Evolutionary conservation across 192 early-diverging fungal species (phyloP), one percentile per base, ranked within the genome.

Genomic region (Coemansia umbellata): DNA sequence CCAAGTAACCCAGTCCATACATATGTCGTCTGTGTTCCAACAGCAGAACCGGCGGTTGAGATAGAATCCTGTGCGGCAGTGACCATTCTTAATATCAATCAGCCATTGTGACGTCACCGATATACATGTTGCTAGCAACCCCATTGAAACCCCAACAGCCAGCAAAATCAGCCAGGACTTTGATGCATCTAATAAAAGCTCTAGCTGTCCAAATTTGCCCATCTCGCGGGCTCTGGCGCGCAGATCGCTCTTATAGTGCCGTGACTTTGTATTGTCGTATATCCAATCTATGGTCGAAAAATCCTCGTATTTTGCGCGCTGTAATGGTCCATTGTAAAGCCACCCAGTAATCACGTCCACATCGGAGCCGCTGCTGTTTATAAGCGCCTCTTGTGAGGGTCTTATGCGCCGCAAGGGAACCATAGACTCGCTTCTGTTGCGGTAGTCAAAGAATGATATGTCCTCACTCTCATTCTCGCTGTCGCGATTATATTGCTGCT

Each of bases 21-120:
- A 85, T 47, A 60, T 78, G 77, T 75, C 78, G 68, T 84, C 77
- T 17, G 80, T 65, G 36, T 76, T 83, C 85, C 80, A 85, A 74
- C 94, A 98, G 67, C 95, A 96, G 54, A 91, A 91, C 54, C 82
- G 79, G 18, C 82, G 81, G 74, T 87, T 89, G 23, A 91, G 71
- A 39, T 89, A 85, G 69, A 89, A 90, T 1, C 85, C 84, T 5
- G 78, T 82, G n/a, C 69, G 67, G 33, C 94, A 95, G 51, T 86
- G 90, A 4, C 94, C 94, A 52, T 82, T 69, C 49, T 91, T 87
- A 37, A 91, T 74, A 71, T 93, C 91, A 24, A 82, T 86, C 21
- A 96, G 81, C 87, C 91, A 94, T 33, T 91, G 74, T 55, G 74
- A 44, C 3, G 67, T 41, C 18, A 70, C 68, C 3, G 74, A 56